Evolutionary conservation across 1,139 yeast species (phyloP).

Genomic region (Candida gigantensis): DNA sequence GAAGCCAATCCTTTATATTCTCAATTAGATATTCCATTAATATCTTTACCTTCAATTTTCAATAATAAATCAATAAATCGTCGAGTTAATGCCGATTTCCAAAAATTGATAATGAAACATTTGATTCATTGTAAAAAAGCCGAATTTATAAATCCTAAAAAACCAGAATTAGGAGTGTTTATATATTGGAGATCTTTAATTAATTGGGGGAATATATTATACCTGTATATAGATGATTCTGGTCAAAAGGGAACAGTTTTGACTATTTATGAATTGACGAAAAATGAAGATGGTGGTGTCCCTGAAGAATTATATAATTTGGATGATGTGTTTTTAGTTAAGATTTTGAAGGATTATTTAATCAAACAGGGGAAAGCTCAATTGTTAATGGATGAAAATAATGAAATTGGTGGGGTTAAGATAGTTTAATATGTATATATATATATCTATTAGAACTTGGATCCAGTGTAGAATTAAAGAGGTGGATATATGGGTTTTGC

Average conservation of each 20-base stretch:
- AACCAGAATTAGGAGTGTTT: slow-evolving; percentile 47
- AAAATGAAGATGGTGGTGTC: slow-evolving; percentile 53
- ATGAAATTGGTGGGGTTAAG: slow-evolving; percentile 68
- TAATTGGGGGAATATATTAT: slow-evolving; percentile 71
- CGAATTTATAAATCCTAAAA: slow-evolving; percentile 48
- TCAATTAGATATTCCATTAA: slow-evolving; percentile 24
- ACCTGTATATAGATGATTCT: slow-evolving; percentile 55
- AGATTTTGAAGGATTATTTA: slow-evolving; percentile 55
- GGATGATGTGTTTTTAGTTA: slow-evolving; percentile 57
- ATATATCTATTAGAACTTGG: too few species aligned
- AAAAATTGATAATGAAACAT: slow-evolving; percentile 54
- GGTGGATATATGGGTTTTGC: too few species aligned
- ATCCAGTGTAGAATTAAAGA: too few species aligned
- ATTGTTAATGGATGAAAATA: slow-evolving; percentile 57
- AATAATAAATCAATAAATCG: slow-evolving; percentile 53
- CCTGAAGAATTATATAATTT: slow-evolving; percentile 63
- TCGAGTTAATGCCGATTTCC: slow-evolving; percentile 54
- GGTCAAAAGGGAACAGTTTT: slow-evolving; percentile 80
- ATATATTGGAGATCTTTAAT: slow-evolving; percentile 71
- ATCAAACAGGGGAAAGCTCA: slow-evolving; percentile 71
- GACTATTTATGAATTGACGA: slow-evolving; percentile 77
- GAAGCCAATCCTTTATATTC: slow-evolving; percentile 30
- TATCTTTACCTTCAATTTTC: slow-evolving; percentile 40
- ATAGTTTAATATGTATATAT: too few species aligned
- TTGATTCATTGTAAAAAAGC: slow-evolving; percentile 57